Conservation (phyloP, 257 asterid genomes). For the Oldenlandia corymbosa region DNA sequence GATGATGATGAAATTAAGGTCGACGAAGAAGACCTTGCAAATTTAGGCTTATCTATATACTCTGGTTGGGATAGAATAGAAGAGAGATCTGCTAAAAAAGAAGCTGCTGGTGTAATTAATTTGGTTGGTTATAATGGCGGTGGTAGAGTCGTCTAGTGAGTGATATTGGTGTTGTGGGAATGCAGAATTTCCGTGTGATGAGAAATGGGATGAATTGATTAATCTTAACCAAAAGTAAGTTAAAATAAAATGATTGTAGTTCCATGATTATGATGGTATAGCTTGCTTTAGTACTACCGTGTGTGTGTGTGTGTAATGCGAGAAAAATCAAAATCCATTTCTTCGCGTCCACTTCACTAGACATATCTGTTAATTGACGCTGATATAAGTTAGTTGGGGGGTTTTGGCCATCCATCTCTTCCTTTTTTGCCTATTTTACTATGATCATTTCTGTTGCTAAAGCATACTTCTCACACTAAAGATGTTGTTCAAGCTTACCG, state of each 20-base stretch:
- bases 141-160: slow-evolving; percentile 16
- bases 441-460: neutral
- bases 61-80: too few species aligned
- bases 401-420: too few species aligned
- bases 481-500: slow-evolving; percentile 3
- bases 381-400: slow-evolving; percentile 61
- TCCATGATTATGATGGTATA: too few species aligned
- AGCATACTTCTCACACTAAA: neutral
- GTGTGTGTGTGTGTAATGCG: too few species aligned
- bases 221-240: slow-evolving; percentile 20
- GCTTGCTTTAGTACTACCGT: too few species aligned
- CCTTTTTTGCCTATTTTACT: slow-evolving; percentile 11
- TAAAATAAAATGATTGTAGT: slow-evolving; percentile 10
- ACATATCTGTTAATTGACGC: slow-evolving; percentile 55
- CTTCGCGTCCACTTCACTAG: slow-evolving; percentile 94
- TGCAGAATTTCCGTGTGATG: too few species aligned
- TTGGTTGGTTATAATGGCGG: slow-evolving; percentile 1
- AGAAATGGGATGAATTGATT: too few species aligned
- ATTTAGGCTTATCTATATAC: too few species aligned
- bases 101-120: too few species aligned
- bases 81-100: too few species aligned
- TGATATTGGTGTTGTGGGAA: slow-evolving; percentile 5
- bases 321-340: slow-evolving; percentile 1
- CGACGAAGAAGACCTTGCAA: too few species aligned
- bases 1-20: too few species aligned